phyloP scores from a whole-genome alignment of 1,284 basidiomycete species.

The Stereum hirsutum region DNA sequence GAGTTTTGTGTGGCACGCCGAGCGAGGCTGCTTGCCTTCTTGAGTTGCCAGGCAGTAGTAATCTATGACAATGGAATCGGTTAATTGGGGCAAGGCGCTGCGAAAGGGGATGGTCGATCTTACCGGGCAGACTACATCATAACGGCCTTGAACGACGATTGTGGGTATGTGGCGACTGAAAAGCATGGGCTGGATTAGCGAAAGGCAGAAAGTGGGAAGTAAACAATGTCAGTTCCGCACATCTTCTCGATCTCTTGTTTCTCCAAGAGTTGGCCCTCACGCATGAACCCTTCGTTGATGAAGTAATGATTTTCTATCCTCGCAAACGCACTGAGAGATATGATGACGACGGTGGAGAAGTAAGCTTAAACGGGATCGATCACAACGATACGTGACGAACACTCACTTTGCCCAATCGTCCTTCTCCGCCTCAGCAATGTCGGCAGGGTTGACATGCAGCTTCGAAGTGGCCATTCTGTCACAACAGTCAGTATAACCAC shows the following conservation, averaged over 20 bases:
- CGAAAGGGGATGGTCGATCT: constrained; percentile 14
- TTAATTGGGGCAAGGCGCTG: constrained; percentile 2
- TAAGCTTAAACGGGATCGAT: neutral
- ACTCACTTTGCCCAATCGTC: constrained; percentile 71
- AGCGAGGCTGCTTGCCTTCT: constrained; percentile 47
- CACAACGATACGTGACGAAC: neutral
- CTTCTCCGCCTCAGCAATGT: constrained; percentile 64
- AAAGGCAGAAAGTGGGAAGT: no score
- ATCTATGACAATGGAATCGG: constrained; percentile 28
- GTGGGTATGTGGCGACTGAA: constrained; percentile 80
- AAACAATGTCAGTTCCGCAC: constrained; percentile 28
- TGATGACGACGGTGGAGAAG: constrained; percentile 5
- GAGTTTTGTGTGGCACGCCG: neutral
- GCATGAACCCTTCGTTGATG: constrained; percentile 81
- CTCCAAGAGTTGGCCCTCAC: constrained; percentile 83
- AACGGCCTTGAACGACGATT: constrained; percentile 80
- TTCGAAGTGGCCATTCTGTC: constrained; percentile 74
- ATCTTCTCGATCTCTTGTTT: constrained; percentile 86
- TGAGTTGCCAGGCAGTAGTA: constrained; percentile 73
- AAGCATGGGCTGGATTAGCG: neutral
- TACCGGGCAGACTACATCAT: constrained; percentile 75
- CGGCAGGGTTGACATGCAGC: constrained; percentile 59
- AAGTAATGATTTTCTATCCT: constrained; percentile 93
- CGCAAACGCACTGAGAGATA: constrained; percentile 83
- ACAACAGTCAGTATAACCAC: neutral